phyloP scores from a whole-genome alignment of 257 asterid species.

The Linaria vulgaris region DNA sequence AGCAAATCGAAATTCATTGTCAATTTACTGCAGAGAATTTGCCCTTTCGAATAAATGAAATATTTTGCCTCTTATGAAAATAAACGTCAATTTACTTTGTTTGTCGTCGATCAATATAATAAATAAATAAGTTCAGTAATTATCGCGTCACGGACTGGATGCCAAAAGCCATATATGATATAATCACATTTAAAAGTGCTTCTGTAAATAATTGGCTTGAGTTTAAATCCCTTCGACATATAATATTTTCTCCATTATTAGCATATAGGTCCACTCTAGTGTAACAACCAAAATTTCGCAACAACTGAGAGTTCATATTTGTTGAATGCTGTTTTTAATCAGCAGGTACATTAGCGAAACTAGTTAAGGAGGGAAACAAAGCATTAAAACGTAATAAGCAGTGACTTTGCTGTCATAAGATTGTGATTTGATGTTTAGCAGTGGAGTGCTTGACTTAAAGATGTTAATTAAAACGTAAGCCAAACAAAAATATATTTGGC shows the following conservation, averaged over 20 bases:
- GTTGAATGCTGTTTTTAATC: background rate
- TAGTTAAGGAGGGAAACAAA: background rate
- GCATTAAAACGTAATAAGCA: background rate
- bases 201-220: background rate
- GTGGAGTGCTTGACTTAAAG: background rate
- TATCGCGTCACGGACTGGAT: too few relatives aligned
- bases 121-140: too few relatives aligned
- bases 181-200: slow-evolving; percentile 12
- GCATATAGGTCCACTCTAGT: slow-evolving; percentile 23
- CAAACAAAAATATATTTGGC: background rate
- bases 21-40: too few relatives aligned
- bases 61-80: too few relatives aligned
- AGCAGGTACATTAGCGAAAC: background rate
- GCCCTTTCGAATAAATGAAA: too few relatives aligned
- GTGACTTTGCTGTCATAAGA: background rate
- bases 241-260: slow-evolving; percentile 19
- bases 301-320: slow-evolving; percentile 1
- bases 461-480: background rate
- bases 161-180: background rate
- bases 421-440: slow-evolving; percentile 9
- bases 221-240: slow-evolving; percentile 14
- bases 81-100: too few relatives aligned
- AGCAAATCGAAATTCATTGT: too few relatives aligned
- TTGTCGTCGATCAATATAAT: too few relatives aligned
- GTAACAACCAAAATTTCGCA: too few relatives aligned